Base-by-base conservation (phyloP, 768 basidiomycete species). In the Lactifluus subvellereus region DNA sequence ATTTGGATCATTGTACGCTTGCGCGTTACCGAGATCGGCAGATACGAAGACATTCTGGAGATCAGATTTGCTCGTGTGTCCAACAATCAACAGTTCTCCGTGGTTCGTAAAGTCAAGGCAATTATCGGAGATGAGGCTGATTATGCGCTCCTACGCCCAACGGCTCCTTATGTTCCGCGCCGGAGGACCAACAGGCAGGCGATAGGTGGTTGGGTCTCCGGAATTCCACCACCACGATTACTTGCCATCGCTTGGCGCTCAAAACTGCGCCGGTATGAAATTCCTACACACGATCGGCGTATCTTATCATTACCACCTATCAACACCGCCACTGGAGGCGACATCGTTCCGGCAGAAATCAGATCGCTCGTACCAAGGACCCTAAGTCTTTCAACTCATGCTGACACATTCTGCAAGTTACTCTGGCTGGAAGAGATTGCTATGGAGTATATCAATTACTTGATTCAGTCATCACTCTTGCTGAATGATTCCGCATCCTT, bases 1-100 rank as follows among this genome's bases (percentile, higher is more conserved):
- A 54, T 61, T 27, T 54, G 48, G 13, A 42, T 61, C 10, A 18
- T 50, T 2, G 45, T 61, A 18, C 47, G 47, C 47, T 20, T 56
- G 53, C 20, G 30, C 3, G 47, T 22, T 16, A 18, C 60, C n/a
- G 48, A 33, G 32, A 61, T 61, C 3, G 60, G 60, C 14, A 48
- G 10, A 32, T 56, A 61, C 16, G 47, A 61, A 54, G 60, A 61
- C 37, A 61, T 47, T 4, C 38, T 61, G 47, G 60, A 61, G 60
- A 61, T 61, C 13, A 55, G 40, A 56, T 61, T 61, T 37, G 1
- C 20, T 20, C 37, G 60, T 20, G 14, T 61, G 3, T 50, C 54
- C n/a, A 55, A 32, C 38, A 11, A 18, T 2, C 45, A 61, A 9
- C 60, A 42, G 6, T 61, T 61, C 16, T 40, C 38, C 13, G 54